Conservation (phyloP, 148 eudicot genomes). For the Agrostemma githago region DNA sequence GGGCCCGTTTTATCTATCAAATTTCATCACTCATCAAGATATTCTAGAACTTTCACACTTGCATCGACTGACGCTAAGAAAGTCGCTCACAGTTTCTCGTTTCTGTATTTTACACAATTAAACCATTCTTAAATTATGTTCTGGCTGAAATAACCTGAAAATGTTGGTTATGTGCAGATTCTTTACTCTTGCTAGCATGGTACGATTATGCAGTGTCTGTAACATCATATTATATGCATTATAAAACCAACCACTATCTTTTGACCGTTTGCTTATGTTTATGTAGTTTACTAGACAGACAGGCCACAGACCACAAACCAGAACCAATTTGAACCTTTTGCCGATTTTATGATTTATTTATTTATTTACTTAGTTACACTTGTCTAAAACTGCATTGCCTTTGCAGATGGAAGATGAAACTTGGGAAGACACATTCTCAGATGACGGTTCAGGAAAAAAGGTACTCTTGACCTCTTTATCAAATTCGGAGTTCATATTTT, state of each 20-base stretch:
- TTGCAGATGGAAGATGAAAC: constrained; percentile 73
- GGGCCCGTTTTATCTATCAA: not conserved
- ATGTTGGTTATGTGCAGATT: not conserved
- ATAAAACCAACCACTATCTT: no score
- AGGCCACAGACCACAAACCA: no score
- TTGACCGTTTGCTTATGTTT: no score
- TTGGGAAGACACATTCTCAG: constrained; percentile 63
- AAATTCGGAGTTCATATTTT: not conserved
- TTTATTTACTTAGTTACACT: constrained; percentile 6
- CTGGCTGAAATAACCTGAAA: not conserved
- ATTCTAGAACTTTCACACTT: not conserved
- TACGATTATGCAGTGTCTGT: no score
- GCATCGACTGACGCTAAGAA: not conserved
- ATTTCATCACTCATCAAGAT: not conserved
- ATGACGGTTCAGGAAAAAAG: constrained; percentile 43
- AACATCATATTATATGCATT: no score
- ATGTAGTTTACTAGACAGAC: no score
- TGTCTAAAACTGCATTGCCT: constrained; percentile 13
- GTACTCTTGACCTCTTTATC: constrained; percentile 29
- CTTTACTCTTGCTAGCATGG: not conserved
- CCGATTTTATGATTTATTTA: not conserved
- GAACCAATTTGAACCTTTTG: not conserved
- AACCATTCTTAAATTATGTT: not conserved
- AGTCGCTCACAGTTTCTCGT: not conserved
- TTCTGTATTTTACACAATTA: not conserved